These are phyloP conservation scores for Umbelopsis sp. DNA, from an alignment of 192 early-diverging fungal species.

Conservation along the genomic window DNA sequence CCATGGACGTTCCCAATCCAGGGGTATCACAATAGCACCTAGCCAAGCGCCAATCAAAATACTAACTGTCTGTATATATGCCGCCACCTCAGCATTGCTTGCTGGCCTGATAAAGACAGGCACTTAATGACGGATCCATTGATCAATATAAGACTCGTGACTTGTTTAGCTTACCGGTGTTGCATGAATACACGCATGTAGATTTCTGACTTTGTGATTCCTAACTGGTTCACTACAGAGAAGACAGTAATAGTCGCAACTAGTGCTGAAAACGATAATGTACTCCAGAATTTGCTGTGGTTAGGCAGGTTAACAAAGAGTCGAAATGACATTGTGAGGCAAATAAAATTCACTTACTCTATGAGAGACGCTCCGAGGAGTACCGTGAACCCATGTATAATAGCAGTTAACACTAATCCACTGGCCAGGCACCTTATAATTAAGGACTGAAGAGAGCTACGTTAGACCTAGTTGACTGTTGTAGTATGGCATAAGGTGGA, in stretches of 20 bases:
- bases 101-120: conserved; percentile 32
- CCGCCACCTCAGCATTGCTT: conserved; percentile 42
- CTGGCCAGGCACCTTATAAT: background rate
- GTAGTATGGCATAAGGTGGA: background rate
- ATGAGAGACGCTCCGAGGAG: background rate
- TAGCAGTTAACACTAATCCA: background rate
- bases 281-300: conserved; percentile 7
- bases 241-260: background rate
- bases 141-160: background rate
- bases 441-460: background rate
- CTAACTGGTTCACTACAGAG: background rate
- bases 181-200: conserved; percentile 9
- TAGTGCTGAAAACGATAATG: background rate
- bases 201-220: background rate
- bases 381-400: background rate
- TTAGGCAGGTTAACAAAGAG: background rate
- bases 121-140: background rate
- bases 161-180: background rate
- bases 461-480: background rate
- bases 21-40: conserved; percentile 54
- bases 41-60: conserved; percentile 54
- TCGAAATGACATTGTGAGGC: background rate
- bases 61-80: conserved; percentile 47
- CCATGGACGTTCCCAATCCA: conserved; percentile 61
- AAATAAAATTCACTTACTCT: background rate